Evolutionary conservation across 306 rosid genomes (phyloP), one percentile per base, ranked within the genome.

Genomic region (Biancaea sappan): DNA sequence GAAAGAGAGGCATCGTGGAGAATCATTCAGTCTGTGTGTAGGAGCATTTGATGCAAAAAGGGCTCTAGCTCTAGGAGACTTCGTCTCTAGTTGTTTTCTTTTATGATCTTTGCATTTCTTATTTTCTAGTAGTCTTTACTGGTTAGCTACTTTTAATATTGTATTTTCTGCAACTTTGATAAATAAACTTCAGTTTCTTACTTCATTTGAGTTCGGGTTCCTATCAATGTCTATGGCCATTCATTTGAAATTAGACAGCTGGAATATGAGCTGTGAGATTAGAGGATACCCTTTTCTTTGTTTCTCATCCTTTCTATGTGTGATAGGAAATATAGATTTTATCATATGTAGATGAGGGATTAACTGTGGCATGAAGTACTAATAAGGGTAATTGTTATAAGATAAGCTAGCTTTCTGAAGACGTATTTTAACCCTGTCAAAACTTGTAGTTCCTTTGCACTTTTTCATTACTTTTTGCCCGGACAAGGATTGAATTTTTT

Each of bases 401-500:
- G 48, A 14, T 43, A 14, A 46, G 8, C 52, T 15, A 16, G 21
- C n/a, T n/a, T n/a, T n/a, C n/a, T n/a, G n/a, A n/a, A 0, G 0
- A n/a, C 52, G 4, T 46, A 46, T 16, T 24, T 37, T 48, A 15
- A 9, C 46, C 16, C 31, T 46, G 64, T 47, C 21, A 7, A 5
- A 22, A 72, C 19, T 28, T 12, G 1, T 14, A 29, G 63, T 56
- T 28, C n/a, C 34, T 25, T 25, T 18, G 19, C 41, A 57, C 47
- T 41, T 5, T 66, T 31, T 18, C 0, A 24, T 6, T 29, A 3
- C 14, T 26, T 58, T 28, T 74, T 4, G 29, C 19, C 15, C 40
- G 14, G 26, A 43, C 40, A 62, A 68, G 31, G 74, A 19, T 66
- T 74, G 48, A 74, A 29, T 6, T 29, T 48, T 9, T 51, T 29